A percentile compares a stretch with the other conserved stretches of the same genome.
These are phyloP conservation scores for Talaromyces sp. DNA, from an alignment of 2,329 filamentous ascomycete genomes.

Conservation along the genomic window DNA sequence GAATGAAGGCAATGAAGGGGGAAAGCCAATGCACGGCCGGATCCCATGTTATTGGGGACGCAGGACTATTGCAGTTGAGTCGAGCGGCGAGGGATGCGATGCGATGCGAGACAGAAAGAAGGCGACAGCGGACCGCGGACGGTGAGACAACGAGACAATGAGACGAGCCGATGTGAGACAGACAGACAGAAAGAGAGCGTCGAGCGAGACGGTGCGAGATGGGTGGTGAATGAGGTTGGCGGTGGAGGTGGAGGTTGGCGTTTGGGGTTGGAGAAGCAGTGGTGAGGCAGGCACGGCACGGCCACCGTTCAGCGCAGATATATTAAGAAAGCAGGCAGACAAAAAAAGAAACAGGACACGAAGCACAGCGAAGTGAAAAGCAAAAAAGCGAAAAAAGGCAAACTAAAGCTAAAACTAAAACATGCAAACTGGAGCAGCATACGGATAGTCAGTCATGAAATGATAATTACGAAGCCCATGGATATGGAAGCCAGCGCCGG, in stretches of 20 bases:
- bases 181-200: neutral
- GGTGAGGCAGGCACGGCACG: neutral
- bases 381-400: neutral
- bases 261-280: no score
- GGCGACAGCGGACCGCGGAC: no score
- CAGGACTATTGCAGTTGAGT: neutral
- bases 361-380: no score
- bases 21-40: conserved; percentile 11
- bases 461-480: neutral
- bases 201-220: neutral
- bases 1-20: conserved; percentile 30
- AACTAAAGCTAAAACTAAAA: neutral
- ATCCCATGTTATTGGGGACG: conserved; percentile 6
- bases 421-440: neutral
- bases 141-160: no score
- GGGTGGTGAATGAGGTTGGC: no score
- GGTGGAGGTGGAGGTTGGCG: no score
- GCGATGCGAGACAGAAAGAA: neutral
- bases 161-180: neutral
- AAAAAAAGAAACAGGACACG: neutral
- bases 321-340: neutral
- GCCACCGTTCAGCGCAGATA: no score
- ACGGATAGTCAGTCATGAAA: neutral
- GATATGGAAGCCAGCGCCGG: neutral
- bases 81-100: neutral